These are phyloP conservation scores for Toxoplasma gondii DNA, from an alignment of 169 alveolate genomes.

Conservation along the genomic window DNA sequence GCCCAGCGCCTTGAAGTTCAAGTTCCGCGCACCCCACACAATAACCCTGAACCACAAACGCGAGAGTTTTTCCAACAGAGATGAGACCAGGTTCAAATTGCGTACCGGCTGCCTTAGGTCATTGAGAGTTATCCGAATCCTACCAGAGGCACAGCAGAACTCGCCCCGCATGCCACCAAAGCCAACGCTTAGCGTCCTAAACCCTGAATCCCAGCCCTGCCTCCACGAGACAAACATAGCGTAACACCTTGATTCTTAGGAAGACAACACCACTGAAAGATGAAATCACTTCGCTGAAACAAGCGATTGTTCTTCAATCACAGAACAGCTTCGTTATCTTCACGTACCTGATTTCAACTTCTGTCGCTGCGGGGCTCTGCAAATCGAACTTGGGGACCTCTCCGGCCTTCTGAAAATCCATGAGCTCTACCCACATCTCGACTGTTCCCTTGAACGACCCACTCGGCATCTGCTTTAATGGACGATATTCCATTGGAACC, in stretches of 20 bases:
- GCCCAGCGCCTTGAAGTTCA: conserved; percentile 58
- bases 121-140: neutral
- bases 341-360: conserved; percentile 81
- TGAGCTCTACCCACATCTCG: conserved; percentile 86
- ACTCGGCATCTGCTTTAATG: conserved; percentile 71
- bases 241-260: neutral
- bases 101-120: neutral
- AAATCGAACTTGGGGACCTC: conserved; percentile 80
- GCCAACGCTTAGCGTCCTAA: neutral
- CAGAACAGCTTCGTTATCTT: conserved; percentile 59
- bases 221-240: neutral
- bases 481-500: conserved; percentile 88
- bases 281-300: neutral
- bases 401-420: conserved; percentile 80
- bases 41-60: conserved; percentile 68
- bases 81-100: neutral
- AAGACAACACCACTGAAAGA: neutral
- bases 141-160: neutral
- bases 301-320: neutral
- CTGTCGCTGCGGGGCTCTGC: conserved; percentile 81
- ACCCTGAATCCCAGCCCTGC: neutral
- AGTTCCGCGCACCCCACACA: conserved; percentile 74
- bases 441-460: conserved; percentile 74
- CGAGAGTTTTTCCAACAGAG: neutral
- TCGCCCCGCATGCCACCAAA: neutral